Base-by-base conservation (phyloP, 1,284 basidiomycete species). In the Hymenochaete sp. region DNA sequence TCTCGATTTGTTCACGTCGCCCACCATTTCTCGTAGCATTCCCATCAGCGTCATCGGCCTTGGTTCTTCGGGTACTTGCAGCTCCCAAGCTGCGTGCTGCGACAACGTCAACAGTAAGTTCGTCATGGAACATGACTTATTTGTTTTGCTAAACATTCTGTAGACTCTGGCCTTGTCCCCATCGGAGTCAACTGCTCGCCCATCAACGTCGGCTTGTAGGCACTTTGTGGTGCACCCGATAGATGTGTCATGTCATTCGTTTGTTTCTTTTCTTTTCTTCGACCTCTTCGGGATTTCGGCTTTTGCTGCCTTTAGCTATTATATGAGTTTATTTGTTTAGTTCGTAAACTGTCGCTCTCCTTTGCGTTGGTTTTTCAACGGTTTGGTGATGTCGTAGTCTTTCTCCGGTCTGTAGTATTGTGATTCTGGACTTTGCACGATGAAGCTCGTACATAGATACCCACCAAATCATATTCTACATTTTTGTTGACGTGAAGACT, bases 181-280 rank as follows among this genome's bases (percentile, higher is more conserved):
- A 18, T 49, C 10, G 48, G 48, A 10, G 7, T 49, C n/a, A 38
- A 45, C 40, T 50, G 48, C 32, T 7, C 22, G 16, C 43, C 48
- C 10, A 22, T 46, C 44, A 38, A 25, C 24, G 14, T 26, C 37
- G 24, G 9, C 22, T 8, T 49, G 22, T 49, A 31, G 38, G 28
- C 22, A 16, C 14, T 21, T 22, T 18, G 9, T 16, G 25, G 8
- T 13, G 4, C 13, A 42, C 26, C 16, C 19, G 4, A 18, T 24
- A 18, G 37, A 10, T n/a, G 22, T 7, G 13, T 5, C 13, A 42
- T 31, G 13, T 21, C 21, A 4, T 38, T 14, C 26, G 22, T 3
- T 14, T 44, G 14, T 3, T 22, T 14, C 10, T 38, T 25, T n/a
- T 27, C 11, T 24, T 36, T 38, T 28, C 14, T 4, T n/a, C n/a